A percentile compares a stretch with the other conserved stretches of the same genome.
phyloP scores from a whole-genome alignment of 352 stramenopile genomes.

The Pythium brassicae region DNA sequence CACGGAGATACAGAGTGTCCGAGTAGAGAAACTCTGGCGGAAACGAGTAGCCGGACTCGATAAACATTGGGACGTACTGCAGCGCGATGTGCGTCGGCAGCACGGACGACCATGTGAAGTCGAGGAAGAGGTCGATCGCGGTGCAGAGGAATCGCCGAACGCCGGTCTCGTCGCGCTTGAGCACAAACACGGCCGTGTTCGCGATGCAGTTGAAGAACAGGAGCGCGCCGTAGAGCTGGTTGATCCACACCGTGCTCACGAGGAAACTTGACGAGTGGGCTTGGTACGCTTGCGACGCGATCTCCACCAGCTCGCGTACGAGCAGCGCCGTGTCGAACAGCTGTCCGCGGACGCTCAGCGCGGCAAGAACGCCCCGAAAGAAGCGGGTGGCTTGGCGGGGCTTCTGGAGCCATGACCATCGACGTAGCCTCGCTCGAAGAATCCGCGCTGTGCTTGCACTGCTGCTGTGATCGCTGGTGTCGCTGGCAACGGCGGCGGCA shows the following conservation, averaged over 20 bases:
- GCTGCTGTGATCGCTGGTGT: not conserved
- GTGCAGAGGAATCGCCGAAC: conserved; percentile 21
- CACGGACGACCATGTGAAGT: conserved; percentile 26
- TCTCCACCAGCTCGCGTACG: conserved; percentile 20
- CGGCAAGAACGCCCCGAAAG: not conserved
- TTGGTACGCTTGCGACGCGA: conserved; percentile 24
- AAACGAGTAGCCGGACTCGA: conserved; percentile 15
- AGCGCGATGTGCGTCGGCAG: conserved; percentile 26
- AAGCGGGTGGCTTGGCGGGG: not conserved
- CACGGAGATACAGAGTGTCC: conserved; percentile 16
- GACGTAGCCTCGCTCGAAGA: not conserved
- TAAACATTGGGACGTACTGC: conserved; percentile 18
- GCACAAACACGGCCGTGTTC: conserved; percentile 17
- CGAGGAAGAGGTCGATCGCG: conserved; percentile 19
- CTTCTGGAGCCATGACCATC: not conserved
- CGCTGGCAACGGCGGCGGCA: not conserved
- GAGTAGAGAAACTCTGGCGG: conserved; percentile 12
- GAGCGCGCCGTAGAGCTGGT: conserved; percentile 22
- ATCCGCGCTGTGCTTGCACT: not conserved
- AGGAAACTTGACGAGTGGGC: conserved; percentile 19
- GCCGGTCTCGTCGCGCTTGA: conserved; percentile 18
- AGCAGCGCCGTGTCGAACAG: conserved; percentile 21
- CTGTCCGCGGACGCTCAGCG: conserved; percentile 18
- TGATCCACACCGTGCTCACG: conserved; percentile 27
- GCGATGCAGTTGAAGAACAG: conserved; percentile 24